Evolutionary conservation across 768 basidiomycete genomes (phyloP), one percentile per base, ranked within the genome.

Genomic region (Krasilnikovozyma curviuscula): DNA sequence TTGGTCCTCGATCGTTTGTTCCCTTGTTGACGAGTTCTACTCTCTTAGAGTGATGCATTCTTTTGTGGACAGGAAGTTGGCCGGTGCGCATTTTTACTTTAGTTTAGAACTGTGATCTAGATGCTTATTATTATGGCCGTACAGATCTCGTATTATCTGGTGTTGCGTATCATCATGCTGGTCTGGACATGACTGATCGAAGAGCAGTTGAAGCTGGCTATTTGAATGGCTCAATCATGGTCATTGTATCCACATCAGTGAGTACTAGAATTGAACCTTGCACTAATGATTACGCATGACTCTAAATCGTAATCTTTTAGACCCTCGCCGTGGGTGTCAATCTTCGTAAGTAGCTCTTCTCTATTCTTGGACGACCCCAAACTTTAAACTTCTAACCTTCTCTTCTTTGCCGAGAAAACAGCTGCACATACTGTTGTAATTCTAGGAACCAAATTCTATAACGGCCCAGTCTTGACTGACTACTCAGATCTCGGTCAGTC

Each of bases 281-380:
- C 25, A 37, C 31, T 30, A 35, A 37, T 29, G 29, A 14, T 28
- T 41, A n/a, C 33, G 56, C 16, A 58, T 31, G 27, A 48, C 32
- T 25, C 35, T 34, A 4, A 18, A 19, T n/a, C 27, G 25, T 16
- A 29, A 27, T 2, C 37, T 59, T 14, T 38, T 35, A 89, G 82
- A 97, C 91, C 13, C 69, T 98, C 23, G 89, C 93, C 0, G 86
- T 95, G 32, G 91, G 93, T 1, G 85, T 97, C 29, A 97, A 98
- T 60, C 70, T 97, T 46, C 93, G 84, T 84, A 59, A 54, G 77
- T 67, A 18, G 5, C 9, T 48, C 33, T 40, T 48, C 10, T 21
- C 27, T 50, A 41, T 32, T 44, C 18, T 40, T 33, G 44, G 32
- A 30, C n/a, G 23, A 44, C 46, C 29, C 19, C 13, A 10, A 16